phyloP scores from a whole-genome alignment of 2,329 filamentous ascomycete species.

The Fusarium sp. region DNA sequence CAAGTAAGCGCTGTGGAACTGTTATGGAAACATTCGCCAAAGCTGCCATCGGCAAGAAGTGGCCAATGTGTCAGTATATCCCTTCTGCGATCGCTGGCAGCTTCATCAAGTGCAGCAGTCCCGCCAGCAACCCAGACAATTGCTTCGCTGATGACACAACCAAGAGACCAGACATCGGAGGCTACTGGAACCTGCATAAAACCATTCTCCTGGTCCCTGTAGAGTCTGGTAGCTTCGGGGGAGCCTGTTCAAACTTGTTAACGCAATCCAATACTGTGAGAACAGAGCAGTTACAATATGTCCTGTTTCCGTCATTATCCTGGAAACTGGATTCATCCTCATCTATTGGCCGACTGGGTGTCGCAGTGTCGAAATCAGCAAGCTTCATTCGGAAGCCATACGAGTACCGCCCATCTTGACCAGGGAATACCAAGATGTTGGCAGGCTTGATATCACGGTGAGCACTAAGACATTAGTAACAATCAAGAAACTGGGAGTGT shows the following conservation, averaged over 20 bases:
- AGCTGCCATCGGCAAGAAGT: background rate
- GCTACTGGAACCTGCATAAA: background rate
- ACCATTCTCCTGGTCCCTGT: background rate
- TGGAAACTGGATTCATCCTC: background rate
- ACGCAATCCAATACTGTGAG: too few relatives aligned
- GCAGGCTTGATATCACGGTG: slow-evolving; percentile 29
- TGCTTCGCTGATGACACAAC: slow-evolving; percentile 22
- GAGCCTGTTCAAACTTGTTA: background rate
- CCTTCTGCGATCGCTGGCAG: background rate
- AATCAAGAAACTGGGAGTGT: too few relatives aligned
- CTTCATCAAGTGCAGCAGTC: background rate
- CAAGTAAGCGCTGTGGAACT: background rate
- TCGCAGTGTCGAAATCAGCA: slow-evolving; percentile 24
- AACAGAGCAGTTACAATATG: background rate
- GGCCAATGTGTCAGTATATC: background rate
- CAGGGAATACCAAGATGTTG: slow-evolving; percentile 19
- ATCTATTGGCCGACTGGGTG: background rate
- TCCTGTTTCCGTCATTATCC: slow-evolving; percentile 14
- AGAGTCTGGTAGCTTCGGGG: slow-evolving; percentile 3
- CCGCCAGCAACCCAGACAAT: slow-evolving; percentile 21
- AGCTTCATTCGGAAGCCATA: slow-evolving; percentile 8
- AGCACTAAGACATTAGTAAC: background rate
- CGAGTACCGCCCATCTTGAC: background rate
- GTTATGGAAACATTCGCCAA: slow-evolving; percentile 24
- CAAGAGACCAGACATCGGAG: slow-evolving; percentile 27